A percentile compares a stretch with the other conserved stretches of the same genome.
Conservation (phyloP, 768 basidiomycete species). For the Chalciporus pseudorubinellus region DNA sequence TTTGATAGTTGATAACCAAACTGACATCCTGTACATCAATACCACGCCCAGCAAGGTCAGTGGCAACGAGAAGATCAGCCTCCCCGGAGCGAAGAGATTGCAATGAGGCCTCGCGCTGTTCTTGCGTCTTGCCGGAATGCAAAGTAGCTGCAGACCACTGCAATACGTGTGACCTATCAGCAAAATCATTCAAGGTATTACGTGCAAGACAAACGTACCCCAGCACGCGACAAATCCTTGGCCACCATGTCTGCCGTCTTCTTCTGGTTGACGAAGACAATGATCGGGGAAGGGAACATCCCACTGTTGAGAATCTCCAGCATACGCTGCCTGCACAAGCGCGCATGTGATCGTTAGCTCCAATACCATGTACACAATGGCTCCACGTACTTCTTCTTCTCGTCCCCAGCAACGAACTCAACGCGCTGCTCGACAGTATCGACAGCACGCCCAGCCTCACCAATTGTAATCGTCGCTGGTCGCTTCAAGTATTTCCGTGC, state of each 20-base stretch:
- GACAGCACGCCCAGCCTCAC: slow-evolving; percentile 96
- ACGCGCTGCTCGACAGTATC: slow-evolving; percentile 97
- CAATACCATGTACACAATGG: not conserved
- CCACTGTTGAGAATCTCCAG: slow-evolving; percentile 92
- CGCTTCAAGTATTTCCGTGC: slow-evolving; percentile 91
- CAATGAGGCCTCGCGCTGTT: slow-evolving; percentile 92
- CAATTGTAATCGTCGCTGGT: slow-evolving; percentile 95
- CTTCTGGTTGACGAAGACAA: slow-evolving; percentile 99
- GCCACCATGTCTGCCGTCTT: slow-evolving; percentile 98
- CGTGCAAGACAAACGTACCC: slow-evolving; percentile 50
- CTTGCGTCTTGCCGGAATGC: slow-evolving; percentile 97
- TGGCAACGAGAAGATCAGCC: slow-evolving; percentile 88
- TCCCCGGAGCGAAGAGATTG: slow-evolving; percentile 84
- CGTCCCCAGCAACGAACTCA: slow-evolving; percentile 89
- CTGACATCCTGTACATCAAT: slow-evolving; percentile 98
- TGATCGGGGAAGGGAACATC: slow-evolving; percentile 84
- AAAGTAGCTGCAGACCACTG: slow-evolving; percentile 90
- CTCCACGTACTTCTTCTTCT: slow-evolving; percentile 86
- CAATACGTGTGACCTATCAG: slow-evolving; percentile 6
- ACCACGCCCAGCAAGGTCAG: slow-evolving; percentile 96
- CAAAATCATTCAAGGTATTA: not conserved
- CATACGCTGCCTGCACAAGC: slow-evolving; percentile 60
- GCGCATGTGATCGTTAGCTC: slow-evolving; percentile 11
- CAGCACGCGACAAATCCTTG: slow-evolving; percentile 87
- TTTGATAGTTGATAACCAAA: slow-evolving; percentile 96